Evolutionary conservation across 129 eudicot species (phyloP), one percentile per base, ranked within the genome.

Genomic region (Pulicaria dysenterica): DNA sequence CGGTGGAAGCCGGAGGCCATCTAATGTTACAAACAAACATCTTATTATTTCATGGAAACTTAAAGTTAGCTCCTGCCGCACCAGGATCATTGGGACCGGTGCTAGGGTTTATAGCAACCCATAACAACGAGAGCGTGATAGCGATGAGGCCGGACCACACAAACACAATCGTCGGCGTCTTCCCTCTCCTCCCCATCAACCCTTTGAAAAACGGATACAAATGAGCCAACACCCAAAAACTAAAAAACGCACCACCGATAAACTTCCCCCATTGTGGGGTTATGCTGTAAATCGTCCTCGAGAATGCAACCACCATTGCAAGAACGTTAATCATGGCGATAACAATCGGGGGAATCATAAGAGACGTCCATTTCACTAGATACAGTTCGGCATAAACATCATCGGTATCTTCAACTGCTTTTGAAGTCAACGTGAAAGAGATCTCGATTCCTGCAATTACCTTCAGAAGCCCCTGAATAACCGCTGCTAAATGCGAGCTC

Each of bases 171-270:
- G 83, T 79, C 2, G 83, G 83, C 4, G 83, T 79, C 58, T 79
- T 79, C 36, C 83, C 64, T 67, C 79, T 67, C 42, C 83, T 58
- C 50, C 83, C 83, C 79, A 79, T 79, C 58, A 79, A 51, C 36
- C 84, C 84, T 74, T 80, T 80, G n/a, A 75, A 74, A 53, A 80
- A 80, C 14, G 84, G 84, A 40, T 80, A 80, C 45, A 80, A 75
- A 59, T 80, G 80, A 6, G 75, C 80, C 84, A 73, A 69, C 8
- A 80, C 84, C 84, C 84, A 73, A 34, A 80, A 68, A 49, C 79
- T 73, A 24, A 80, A 80, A 63, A 80, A 80, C 31, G 80, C 80
- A 34, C 84, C 84, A 0, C 80, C 84, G 8, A 80, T 36, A 17
- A 80, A 80, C 80, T 80, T 80, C 50, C 80, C 79, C 84, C 84